Percentiles rank a stretch among this genome's conserved stretches.
Conservation (phyloP, 2,329 filamentous ascomycete species). For the Cercospora brassicicola region DNA sequence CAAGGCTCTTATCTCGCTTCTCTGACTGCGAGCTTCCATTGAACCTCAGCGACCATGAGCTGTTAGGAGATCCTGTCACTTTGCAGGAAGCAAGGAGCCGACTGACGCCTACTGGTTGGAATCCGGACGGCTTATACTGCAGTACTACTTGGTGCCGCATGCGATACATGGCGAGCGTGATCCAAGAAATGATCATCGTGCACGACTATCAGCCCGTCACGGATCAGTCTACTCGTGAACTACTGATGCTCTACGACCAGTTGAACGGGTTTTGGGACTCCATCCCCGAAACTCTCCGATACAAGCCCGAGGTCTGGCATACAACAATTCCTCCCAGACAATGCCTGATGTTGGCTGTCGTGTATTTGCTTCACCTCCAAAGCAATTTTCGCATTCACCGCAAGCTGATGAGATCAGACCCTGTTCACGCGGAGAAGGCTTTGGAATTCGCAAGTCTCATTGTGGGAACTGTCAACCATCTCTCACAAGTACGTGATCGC, state of each 20-base stretch:
- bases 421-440: not conserved
- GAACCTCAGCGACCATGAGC: conserved; percentile 13
- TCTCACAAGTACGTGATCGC: conserved; percentile 21
- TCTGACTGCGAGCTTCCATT: conserved; percentile 13
- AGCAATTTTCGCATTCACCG: conserved; percentile 22
- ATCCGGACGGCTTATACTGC: conserved; percentile 5
- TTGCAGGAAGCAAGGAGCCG: conserved; percentile 12
- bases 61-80: not conserved
- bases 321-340: conserved; percentile 6
- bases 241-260: not conserved
- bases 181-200: conserved; percentile 13
- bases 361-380: conserved; percentile 25
- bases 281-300: conserved; percentile 15
- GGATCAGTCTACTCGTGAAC: not conserved
- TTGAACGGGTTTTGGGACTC: not conserved
- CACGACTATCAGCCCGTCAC: conserved; percentile 1
- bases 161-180: conserved; percentile 12
- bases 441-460: conserved; percentile 18
- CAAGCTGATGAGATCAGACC: conserved; percentile 14
- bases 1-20: conserved; percentile 16
- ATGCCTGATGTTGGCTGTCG: conserved; percentile 23
- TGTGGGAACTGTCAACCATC: conserved; percentile 21
- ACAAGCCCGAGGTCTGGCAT: conserved; percentile 23
- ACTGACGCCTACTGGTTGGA: conserved; percentile 21
- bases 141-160: conserved; percentile 22